Percentiles rank a stretch among this genome's conserved stretches.
Conservation (phyloP, 305 asterid genomes). For the Striga hermonthica region DNA sequence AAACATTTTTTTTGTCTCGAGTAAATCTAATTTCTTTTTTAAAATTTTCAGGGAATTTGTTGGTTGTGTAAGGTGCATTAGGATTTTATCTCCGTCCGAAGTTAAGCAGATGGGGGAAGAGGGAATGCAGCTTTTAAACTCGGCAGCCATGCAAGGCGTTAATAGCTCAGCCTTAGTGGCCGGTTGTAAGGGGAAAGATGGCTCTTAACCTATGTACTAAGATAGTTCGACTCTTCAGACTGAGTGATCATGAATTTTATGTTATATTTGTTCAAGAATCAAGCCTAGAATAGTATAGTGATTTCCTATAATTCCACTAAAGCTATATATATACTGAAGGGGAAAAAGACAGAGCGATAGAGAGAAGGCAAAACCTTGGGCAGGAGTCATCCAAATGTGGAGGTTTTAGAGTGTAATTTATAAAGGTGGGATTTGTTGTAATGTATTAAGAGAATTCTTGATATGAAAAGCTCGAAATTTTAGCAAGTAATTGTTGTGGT, state of each 20-base stretch:
- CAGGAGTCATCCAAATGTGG: slow-evolving; percentile 9
- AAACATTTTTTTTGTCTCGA: neutral
- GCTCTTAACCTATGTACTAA: slow-evolving; percentile 11
- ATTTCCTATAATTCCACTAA: slow-evolving; percentile 15
- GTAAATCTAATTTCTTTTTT: neutral
- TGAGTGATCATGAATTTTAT: neutral
- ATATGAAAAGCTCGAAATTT: neutral
- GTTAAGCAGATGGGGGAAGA: slow-evolving; percentile 94
- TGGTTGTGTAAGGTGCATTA: slow-evolving; percentile 78
- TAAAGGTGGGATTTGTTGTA: slow-evolving; percentile 18
- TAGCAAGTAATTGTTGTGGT: too few species aligned
- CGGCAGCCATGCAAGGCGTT: slow-evolving; percentile 48
- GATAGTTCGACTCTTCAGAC: neutral
- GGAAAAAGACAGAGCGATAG: neutral
- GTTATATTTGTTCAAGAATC: neutral
- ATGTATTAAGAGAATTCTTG: slow-evolving; percentile 1
- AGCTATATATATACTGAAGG: neutral
- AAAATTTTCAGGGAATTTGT: slow-evolving; percentile 63
- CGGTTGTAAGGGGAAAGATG: slow-evolving; percentile 30
- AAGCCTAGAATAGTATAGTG: neutral
- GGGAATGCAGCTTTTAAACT: slow-evolving; percentile 83
- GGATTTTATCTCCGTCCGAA: slow-evolving; percentile 77
- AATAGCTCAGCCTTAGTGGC: slow-evolving; percentile 33
- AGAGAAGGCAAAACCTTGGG: slow-evolving; percentile 9
- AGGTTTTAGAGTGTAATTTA: slow-evolving; percentile 15